Evolutionary conservation across 371 early-diverging fungal genomes (phyloP).

Genomic region (Coemansia sp.): DNA sequence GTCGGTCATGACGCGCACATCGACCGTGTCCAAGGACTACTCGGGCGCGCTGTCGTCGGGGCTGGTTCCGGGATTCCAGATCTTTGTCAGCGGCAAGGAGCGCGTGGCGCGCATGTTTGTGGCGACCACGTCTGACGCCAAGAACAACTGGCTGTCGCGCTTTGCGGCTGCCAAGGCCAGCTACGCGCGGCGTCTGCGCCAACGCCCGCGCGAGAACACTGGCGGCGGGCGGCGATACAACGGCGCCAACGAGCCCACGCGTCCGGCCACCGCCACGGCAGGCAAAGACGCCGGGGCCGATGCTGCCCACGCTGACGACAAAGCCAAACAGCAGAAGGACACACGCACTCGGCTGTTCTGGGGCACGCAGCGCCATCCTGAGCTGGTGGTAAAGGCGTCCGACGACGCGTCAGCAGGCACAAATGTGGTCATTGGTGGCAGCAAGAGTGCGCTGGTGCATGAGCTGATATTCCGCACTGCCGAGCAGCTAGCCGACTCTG

Average conservation of each 20-base stretch:
- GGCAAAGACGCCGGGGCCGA: slow-evolving; percentile 33
- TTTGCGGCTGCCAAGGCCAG: slow-evolving; percentile 55
- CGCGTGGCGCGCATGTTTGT: slow-evolving; percentile 54
- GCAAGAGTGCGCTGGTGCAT: slow-evolving; percentile 64
- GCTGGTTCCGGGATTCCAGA: slow-evolving; percentile 52
- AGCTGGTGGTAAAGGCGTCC: slow-evolving; percentile 42
- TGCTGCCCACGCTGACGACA: slow-evolving; percentile 17
- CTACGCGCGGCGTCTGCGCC: slow-evolving; percentile 44
- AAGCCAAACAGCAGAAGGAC: slow-evolving; percentile 32
- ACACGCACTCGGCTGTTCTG: slow-evolving; percentile 52
- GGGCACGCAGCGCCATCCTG: slow-evolving; percentile 57
- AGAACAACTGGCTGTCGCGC: slow-evolving; percentile 54
- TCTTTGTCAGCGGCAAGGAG: slow-evolving; percentile 54
- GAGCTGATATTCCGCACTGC: slow-evolving; percentile 60
- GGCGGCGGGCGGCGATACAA: slow-evolving; percentile 25
- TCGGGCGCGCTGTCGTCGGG: slow-evolving; percentile 53
- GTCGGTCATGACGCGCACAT: slow-evolving; percentile 55
- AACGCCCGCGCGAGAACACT: slow-evolving; percentile 38
- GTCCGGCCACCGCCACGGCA: slow-evolving; percentile 8
- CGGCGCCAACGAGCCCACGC: slow-evolving; percentile 12
- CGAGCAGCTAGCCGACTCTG: not conserved
- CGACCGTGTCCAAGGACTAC: slow-evolving; percentile 55
- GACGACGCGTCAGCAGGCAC: slow-evolving; percentile 8
- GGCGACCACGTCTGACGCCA: slow-evolving; percentile 51
- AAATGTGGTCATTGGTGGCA: slow-evolving; percentile 54